Base-by-base conservation (phyloP, 805 yeast species). In the Schwanniomyces polymorphus region DNA sequence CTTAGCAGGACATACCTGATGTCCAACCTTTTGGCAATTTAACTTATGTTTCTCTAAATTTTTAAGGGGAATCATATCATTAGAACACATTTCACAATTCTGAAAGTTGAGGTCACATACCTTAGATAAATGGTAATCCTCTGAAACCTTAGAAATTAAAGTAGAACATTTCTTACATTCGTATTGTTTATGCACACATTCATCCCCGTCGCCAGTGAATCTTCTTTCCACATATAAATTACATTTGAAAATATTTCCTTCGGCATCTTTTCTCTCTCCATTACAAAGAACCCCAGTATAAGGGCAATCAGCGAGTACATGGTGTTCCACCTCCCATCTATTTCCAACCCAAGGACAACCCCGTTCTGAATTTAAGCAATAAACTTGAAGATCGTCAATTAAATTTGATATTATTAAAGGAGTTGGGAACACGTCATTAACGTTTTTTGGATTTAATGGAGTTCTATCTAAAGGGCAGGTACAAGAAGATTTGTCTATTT, bases 401-500 rank as follows among this genome's bases (percentile, higher is more conserved):
- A 85, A 72, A 53, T 82, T 81, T n/a, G 77, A 61, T 3, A 85
- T 66, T 7, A 85, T 64, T 18, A 81, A 74, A 0, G 89, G 88
- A 1, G 88, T 78, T 3, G 70, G 68, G 37, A 69, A 69, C 42
- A 69, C 55, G 44, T 69, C 74, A 39, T 67, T 60, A 3, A 52
- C 41, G 46, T 66, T 60, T 21, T 57, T 58, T 3, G 61, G 48
- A 45, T 68, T 63, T 37, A 85, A 54, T 2, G 75, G 70, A 2
- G 79, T 78, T 43, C 89, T 64, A 63, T 85, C 89, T 27, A 84
- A 65, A 0, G 90, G 90, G 60, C 90, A 84, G 41, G 60, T 53
- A 2, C 67, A 67, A 7, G 52, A 45, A 11, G 52, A 47, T 14
- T 47, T 47, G 26, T 43, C 43, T 5, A 41, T n/a, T 10, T 21